Evolutionary conservation across 139 green algal species (phyloP), one percentile per base, ranked within the genome.

Genomic region (Marvania coccoides): DNA sequence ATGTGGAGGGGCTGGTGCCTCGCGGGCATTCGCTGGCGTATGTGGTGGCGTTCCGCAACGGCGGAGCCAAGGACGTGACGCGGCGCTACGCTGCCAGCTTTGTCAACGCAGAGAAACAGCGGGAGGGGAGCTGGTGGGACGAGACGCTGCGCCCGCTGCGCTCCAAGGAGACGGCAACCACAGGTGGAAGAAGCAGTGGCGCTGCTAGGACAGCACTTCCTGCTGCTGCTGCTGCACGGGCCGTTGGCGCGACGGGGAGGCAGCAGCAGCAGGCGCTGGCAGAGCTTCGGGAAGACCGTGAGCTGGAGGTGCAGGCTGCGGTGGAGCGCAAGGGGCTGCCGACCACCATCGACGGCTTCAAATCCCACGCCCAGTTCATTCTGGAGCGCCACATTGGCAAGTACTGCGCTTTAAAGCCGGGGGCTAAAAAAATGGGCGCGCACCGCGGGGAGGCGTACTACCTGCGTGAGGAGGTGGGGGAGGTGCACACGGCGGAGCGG

Each of bases 361-460:
- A 85, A 75, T 59, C 46, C 1, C 86, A 93, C 69, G 72, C 78
- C 6, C 8, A 78, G 45, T 96, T 85, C 61, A 65, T 94, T 26
- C 80, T 96, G 35, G 59, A 92, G 56, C 72, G 89, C 4, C 89
- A 96, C 75, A 85, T 96, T 30, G 60, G 37, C 47, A 86, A 87
- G 55, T 91, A 95, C 63, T 59, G 91, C 75, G 82, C 83, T 47
- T 4, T 81, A 6, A 31, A n/a, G 10, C 72, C 72, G 10, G 65
- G 76, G 61, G 57, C 72, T 14, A 69, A 72, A 4, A 65, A 61
- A 47, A 26, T 75, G 29, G 89, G 88, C 2, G 58, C 87, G 56
- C 85, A 94, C 75, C 59, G 37, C 12, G 63, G 65, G 10, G 29
- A 60, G 28, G 10, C 53, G 23, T 94, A 85, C 76, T 95, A 81